A percentile compares a stretch with the other conserved stretches of the same genome.
phyloP scores from a whole-genome alignment of 805 yeast species.

The Pichia scutulata region DNA sequence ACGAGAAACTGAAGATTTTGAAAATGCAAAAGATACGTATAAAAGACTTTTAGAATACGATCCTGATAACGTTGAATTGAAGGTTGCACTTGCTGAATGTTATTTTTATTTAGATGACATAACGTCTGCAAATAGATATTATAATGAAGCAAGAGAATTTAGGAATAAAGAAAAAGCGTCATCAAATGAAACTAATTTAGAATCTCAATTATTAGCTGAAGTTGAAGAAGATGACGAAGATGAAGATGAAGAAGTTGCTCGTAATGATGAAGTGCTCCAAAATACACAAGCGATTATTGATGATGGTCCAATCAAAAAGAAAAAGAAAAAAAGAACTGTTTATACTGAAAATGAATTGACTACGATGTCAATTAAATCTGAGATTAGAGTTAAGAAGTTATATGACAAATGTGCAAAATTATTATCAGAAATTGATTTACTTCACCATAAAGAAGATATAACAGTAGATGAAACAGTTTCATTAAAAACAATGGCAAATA shows the following conservation, averaged over 20 bases:
- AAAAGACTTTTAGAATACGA: conserved; percentile 44
- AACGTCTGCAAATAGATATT: conserved; percentile 45
- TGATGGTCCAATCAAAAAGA: conserved; percentile 21
- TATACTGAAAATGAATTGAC: conserved; percentile 23
- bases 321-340: conserved; percentile 17
- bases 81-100: conserved; percentile 76
- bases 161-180: conserved; percentile 27
- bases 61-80: conserved; percentile 62
- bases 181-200: conserved; percentile 19
- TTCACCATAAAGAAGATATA: conserved; percentile 18
- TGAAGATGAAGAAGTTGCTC: conserved; percentile 12
- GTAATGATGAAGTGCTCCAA: conserved; percentile 18
- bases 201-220: conserved; percentile 5
- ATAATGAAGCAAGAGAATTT: conserved; percentile 45
- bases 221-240: conserved; percentile 16
- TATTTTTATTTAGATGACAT: conserved; percentile 57
- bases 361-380: conserved; percentile 26
- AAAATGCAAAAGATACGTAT: conserved; percentile 55
- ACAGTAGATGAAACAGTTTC: conserved; percentile 25
- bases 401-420: conserved; percentile 44
- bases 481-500: conserved; percentile 42
- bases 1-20: conserved; percentile 62
- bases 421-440: conserved; percentile 33
- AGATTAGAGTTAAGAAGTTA: conserved; percentile 35
- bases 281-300: conserved; percentile 26